Evolutionary conservation across 2,329 filamentous ascomycete species (phyloP), one percentile per base, ranked within the genome.

Genomic region (Dichotomopilus funicola): DNA sequence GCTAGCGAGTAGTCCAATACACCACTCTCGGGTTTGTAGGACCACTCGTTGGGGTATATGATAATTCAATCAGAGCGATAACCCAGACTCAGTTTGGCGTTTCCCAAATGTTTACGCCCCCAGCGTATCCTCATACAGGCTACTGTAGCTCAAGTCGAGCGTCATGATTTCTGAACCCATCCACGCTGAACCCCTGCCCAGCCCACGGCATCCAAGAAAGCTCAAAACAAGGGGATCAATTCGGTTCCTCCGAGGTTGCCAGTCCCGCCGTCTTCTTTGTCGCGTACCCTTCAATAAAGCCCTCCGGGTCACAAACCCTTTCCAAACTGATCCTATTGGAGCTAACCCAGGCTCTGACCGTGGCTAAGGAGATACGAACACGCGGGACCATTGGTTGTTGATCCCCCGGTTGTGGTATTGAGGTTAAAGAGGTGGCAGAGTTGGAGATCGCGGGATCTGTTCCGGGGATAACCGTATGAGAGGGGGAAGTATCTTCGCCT

Each of bases 261-360:
- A 70, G 69, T 5, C 62, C 65, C 9, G 58, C 66, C 54, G 74
- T 78, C 50, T 78, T 71, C n/a, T 75, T 78, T 49, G 78, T 71
- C 10, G 81, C 82, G 69, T 87, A 88, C 52, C 82, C 79, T 59
- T 86, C 82, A 6, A 86, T 71, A 62, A 96, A 96, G 1, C 88
- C 90, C 1, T 84, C 79, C 5, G 85, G 80, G 68, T 89, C 86
- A 51, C 94, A 88, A 1, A 85, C 78, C 64, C 78, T 79, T 52
- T 81, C 78, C 50, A 92, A 67, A 51, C 78, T 78, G 55, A 91
- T 80, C 45, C 75, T 73, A 64, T 90, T 79, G 54, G 71, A 73
- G 48, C 78, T 74, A 9, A 86, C 81, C 83, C 89, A 95, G 42
- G 77, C 78, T 63, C 83, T 76, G 5, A 95, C 73, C 3, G 73